Evolutionary conservation across 768 basidiomycete species (phyloP).

Genomic region (Leccinellum albellum): DNA sequence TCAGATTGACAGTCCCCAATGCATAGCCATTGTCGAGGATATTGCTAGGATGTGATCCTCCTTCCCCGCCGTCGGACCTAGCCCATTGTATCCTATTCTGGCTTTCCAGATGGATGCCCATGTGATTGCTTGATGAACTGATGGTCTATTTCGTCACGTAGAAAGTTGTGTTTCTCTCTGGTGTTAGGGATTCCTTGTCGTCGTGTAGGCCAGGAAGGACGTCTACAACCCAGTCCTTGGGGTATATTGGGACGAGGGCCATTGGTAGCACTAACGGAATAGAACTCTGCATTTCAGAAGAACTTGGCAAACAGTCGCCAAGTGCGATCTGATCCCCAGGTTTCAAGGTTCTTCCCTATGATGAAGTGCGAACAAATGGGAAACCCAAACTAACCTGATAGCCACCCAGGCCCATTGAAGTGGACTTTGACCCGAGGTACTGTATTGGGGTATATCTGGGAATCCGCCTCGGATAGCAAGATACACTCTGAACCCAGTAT

Average conservation of each 20-base stretch:
- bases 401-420: slow-evolving; percentile 58
- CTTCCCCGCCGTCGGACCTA: slow-evolving; percentile 55
- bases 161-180: slow-evolving; percentile 45
- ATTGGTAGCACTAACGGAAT: slow-evolving; percentile 21
- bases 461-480: slow-evolving; percentile 58
- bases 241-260: slow-evolving; percentile 41
- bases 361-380: not conserved
- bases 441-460: slow-evolving; percentile 46
- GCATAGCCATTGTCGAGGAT: slow-evolving; percentile 62
- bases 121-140: slow-evolving; percentile 55
- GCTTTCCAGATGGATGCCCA: slow-evolving; percentile 57
- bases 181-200: slow-evolving; percentile 51
- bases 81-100: slow-evolving; percentile 49
- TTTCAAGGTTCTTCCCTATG: slow-evolving; percentile 48
- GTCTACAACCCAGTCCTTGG: slow-evolving; percentile 47
- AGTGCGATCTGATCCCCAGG: slow-evolving; percentile 51
- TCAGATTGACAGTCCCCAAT: slow-evolving; percentile 53
- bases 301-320: slow-evolving; percentile 25
- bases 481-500: slow-evolving; percentile 51
- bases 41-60: slow-evolving; percentile 67
- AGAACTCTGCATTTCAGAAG: slow-evolving; percentile 9
- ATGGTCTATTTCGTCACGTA: slow-evolving; percentile 52
- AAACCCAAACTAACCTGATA: slow-evolving; percentile 41
- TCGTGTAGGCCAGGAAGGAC: slow-evolving; percentile 63
- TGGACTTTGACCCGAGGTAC: slow-evolving; percentile 66